Evolutionary conservation across 2,329 filamentous ascomycete species (phyloP).

Genomic region (Tympanopsis confertula): DNA sequence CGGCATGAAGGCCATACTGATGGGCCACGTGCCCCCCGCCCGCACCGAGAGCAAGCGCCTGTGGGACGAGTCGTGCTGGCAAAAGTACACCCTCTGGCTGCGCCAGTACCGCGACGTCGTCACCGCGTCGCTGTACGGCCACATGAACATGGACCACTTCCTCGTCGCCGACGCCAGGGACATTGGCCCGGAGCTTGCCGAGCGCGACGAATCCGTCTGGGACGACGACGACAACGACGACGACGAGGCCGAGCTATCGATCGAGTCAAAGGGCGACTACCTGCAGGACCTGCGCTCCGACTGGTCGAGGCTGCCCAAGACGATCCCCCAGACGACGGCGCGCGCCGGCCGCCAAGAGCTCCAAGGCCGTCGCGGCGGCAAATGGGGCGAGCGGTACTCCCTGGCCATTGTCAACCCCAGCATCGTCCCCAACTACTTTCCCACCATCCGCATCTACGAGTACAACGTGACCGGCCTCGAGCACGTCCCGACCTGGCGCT

Average conservation of each 20-base stretch:
- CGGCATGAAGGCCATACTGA: slow-evolving; percentile 87
- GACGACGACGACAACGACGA: slow-evolving; percentile 30
- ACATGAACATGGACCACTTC: slow-evolving; percentile 99
- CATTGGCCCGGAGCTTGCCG: slow-evolving; percentile 44
- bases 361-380: not conserved
- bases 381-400: not conserved
- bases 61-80: slow-evolving; percentile 98
- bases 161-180: slow-evolving; percentile 77
- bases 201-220: slow-evolving; percentile 17
- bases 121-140: slow-evolving; percentile 68
- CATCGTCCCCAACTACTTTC: not conserved
- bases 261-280: slow-evolving; percentile 65
- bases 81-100: slow-evolving; percentile 88
- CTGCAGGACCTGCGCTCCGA: slow-evolving; percentile 62
- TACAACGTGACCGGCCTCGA: slow-evolving; percentile 47
- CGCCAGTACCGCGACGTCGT: slow-evolving; percentile 85
- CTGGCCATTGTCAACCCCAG: not conserved
- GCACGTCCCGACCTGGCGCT: slow-evolving; percentile 32
- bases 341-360: slow-evolving; percentile 1
- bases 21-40: slow-evolving; percentile 86
- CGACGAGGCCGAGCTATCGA: slow-evolving; percentile 36
- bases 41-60: slow-evolving; percentile 71
- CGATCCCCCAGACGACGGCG: slow-evolving; percentile 12
- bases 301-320: slow-evolving; percentile 67
- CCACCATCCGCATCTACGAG: not conserved